Evolutionary conservation across 2,329 filamentous ascomycete genomes (phyloP).

Genomic region (Metarhizium robertsii): DNA sequence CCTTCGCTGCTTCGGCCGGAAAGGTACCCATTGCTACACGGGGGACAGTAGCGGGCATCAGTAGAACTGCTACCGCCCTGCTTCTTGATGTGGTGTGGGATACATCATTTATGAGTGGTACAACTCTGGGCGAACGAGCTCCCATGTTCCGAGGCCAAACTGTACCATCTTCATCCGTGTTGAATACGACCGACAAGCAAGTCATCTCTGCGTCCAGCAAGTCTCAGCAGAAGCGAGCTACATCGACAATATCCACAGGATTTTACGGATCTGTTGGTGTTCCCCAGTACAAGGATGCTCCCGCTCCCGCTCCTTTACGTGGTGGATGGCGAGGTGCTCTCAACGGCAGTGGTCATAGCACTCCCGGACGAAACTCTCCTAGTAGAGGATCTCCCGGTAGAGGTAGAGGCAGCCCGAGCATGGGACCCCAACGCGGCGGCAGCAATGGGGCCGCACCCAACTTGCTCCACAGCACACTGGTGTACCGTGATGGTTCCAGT

Average conservation of each 20-base stretch:
- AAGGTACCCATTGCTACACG: slow-evolving; percentile 88
- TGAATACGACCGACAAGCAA: slow-evolving; percentile 80
- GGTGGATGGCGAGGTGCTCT: slow-evolving; percentile 50
- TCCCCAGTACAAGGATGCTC: slow-evolving; percentile 51
- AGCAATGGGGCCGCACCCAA: slow-evolving; percentile 20
- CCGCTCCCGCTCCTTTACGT: slow-evolving; percentile 43
- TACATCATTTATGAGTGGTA: slow-evolving; percentile 92
- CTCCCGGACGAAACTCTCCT: slow-evolving; percentile 24
- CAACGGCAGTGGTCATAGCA: slow-evolving; percentile 30
- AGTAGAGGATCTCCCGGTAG: slow-evolving; percentile 26
- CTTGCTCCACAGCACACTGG: slow-evolving; percentile 41
- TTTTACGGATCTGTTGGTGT: slow-evolving; percentile 49
- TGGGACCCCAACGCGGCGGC: slow-evolving; percentile 24
- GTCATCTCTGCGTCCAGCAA: slow-evolving; percentile 57
- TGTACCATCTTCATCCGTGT: slow-evolving; percentile 74
- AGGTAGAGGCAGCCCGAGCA: slow-evolving; percentile 30
- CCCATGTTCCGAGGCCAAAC: slow-evolving; percentile 92
- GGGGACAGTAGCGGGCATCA: slow-evolving; percentile 92
- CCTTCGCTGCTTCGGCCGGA: slow-evolving; percentile 86
- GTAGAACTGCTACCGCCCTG: slow-evolving; percentile 71
- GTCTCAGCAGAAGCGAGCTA: slow-evolving; percentile 39
- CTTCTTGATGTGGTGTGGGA: slow-evolving; percentile 92
- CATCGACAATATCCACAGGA: slow-evolving; percentile 39
- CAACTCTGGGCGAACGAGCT: slow-evolving; percentile 80
- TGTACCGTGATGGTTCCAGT: slow-evolving; percentile 36